A percentile compares a stretch with the other conserved stretches of the same genome.
phyloP scores from a whole-genome alignment of 2,329 filamentous ascomycete genomes.

The Chalaropsis ovoidea region DNA sequence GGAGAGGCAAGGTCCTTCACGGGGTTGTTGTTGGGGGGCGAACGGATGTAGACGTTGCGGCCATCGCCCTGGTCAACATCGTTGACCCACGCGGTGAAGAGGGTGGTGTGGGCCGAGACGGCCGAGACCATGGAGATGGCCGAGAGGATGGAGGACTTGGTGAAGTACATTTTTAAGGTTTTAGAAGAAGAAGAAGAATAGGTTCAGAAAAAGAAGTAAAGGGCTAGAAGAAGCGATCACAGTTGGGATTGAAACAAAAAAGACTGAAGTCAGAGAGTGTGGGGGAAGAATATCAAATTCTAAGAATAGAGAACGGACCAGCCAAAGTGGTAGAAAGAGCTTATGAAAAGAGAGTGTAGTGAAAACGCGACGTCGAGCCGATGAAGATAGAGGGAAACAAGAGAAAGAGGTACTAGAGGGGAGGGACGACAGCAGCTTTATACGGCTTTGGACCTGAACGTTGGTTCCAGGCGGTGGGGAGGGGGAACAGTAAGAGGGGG shows the following conservation, averaged over 20 bases:
- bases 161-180: slow-evolving; percentile 21
- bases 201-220: background rate
- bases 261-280: slow-evolving; percentile 8
- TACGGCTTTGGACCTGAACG: background rate
- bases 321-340: slow-evolving; percentile 13
- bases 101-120: slow-evolving; percentile 39
- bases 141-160: slow-evolving; percentile 28
- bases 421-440: background rate
- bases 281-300: slow-evolving; percentile 17
- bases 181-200: slow-evolving; percentile 8
- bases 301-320: slow-evolving; percentile 16
- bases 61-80: slow-evolving; percentile 38
- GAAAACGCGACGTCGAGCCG: slow-evolving; percentile 22
- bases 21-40: slow-evolving; percentile 37
- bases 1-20: slow-evolving; percentile 38
- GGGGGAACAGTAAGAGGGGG: background rate
- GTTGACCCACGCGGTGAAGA: slow-evolving; percentile 42
- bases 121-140: slow-evolving; percentile 34
- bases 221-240: slow-evolving; percentile 5
- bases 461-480: too few species aligned
- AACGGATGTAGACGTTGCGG: slow-evolving; percentile 37
- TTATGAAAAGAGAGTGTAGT: slow-evolving; percentile 17
- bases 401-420: background rate
- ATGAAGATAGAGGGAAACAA: slow-evolving; percentile 10
- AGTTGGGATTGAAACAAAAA: slow-evolving; percentile 3